A percentile compares a stretch with the other conserved stretches of the same genome.
Conservation (phyloP, 306 rosid species). For the Glycine soja region DNA sequence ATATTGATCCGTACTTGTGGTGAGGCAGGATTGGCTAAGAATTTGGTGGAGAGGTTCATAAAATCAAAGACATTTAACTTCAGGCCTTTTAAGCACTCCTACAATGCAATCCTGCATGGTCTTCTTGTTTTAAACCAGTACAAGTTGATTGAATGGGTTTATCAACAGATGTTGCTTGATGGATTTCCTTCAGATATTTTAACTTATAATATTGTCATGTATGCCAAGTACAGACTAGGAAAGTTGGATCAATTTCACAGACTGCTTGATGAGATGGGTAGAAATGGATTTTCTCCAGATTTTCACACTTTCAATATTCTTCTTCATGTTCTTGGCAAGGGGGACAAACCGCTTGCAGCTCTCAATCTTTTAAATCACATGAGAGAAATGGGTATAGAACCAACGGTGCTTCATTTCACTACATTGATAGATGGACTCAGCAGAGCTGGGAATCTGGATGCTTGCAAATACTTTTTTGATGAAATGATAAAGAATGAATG, state of each 20-base stretch:
- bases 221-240: constrained; percentile 84
- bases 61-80: constrained; percentile 76
- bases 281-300: constrained; percentile 81
- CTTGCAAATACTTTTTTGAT: constrained; percentile 83
- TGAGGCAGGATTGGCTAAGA: constrained; percentile 79
- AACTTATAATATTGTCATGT: constrained; percentile 80
- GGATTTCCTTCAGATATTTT: constrained; percentile 73
- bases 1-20: constrained; percentile 84
- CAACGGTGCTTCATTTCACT: constrained; percentile 92
- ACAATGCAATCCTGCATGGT: constrained; percentile 77
- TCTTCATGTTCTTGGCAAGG: constrained; percentile 86
- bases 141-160: constrained; percentile 93
- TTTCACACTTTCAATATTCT: constrained; percentile 85
- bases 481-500: constrained; percentile 72
- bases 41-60: constrained; percentile 77
- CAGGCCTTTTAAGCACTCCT: constrained; percentile 83
- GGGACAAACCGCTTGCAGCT: constrained; percentile 81
- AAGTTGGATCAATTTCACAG: constrained; percentile 80
- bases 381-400: constrained; percentile 78
- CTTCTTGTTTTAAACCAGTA: constrained; percentile 73
- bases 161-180: constrained; percentile 81
- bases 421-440: constrained; percentile 94
- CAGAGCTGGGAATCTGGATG: constrained; percentile 85
- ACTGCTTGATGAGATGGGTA: constrained; percentile 83
- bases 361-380: constrained; percentile 81